Evolutionary conservation across 306 rosid genomes (phyloP).

Genomic region (Dryas octopetala): DNA sequence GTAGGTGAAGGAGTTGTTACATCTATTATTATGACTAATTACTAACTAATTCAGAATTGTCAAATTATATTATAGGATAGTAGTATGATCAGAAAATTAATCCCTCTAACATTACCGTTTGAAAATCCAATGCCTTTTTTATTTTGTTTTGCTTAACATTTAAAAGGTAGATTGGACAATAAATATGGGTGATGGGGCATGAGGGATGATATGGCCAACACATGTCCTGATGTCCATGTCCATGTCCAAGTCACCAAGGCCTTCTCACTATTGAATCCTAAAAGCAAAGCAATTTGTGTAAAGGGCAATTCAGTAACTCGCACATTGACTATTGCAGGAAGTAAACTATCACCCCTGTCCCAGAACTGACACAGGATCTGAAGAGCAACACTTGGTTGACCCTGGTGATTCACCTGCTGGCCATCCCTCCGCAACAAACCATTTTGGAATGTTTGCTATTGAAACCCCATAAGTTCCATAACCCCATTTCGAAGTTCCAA

Average conservation of each 20-base stretch:
- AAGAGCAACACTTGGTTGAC: constrained; percentile 18
- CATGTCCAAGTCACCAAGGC: no score
- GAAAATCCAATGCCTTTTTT: no score
- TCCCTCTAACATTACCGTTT: no score
- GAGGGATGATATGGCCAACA: not conserved
- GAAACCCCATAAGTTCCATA: not conserved
- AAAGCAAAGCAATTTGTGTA: no score
- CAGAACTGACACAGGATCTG: constrained; percentile 21
- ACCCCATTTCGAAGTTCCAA: constrained; percentile 11
- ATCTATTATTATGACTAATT: not conserved
- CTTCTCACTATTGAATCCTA: no score
- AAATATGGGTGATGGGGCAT: not conserved
- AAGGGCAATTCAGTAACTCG: not conserved
- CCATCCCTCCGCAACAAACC: not conserved
- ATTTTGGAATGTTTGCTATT: constrained; percentile 15
- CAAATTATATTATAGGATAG: no score
- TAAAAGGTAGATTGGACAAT: not conserved
- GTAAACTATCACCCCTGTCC: no score
- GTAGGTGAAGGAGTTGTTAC: not conserved
- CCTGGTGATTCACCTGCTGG: not conserved
- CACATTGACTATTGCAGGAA: not conserved
- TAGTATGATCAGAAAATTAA: no score
- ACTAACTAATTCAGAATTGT: not conserved
- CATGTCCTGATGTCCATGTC: no score
- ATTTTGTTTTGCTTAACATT: not conserved